A percentile compares a stretch with the other conserved stretches of the same genome.
These are phyloP conservation scores for Cystofilobasidium macerans DNA, from an alignment of 768 basidiomycete species.

Conservation along the genomic window DNA sequence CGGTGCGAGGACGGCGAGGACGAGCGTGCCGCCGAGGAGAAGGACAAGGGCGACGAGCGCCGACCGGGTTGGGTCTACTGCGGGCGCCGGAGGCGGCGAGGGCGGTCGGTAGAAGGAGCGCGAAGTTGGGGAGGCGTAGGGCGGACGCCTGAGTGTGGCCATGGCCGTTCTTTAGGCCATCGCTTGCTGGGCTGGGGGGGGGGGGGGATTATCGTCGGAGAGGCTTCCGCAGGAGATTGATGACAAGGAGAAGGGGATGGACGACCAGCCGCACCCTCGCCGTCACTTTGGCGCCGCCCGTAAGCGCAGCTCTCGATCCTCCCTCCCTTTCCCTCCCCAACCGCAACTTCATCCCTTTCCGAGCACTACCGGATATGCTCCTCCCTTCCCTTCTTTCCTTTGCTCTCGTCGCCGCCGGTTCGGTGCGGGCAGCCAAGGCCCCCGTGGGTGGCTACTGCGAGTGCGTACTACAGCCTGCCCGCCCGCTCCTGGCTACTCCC, in stretches of 20 bases:
- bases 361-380: neutral
- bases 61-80: neutral
- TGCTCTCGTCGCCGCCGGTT: neutral
- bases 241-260: neutral
- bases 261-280: neutral
- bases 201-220: too few species aligned
- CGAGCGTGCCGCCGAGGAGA: neutral
- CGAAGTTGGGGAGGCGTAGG: neutral
- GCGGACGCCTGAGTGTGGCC: neutral
- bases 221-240: too few species aligned
- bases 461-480: constrained; percentile 1
- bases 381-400: neutral
- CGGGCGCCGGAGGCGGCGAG: neutral
- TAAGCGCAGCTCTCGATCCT: neutral
- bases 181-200: too few species aligned
- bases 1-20: neutral
- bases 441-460: constrained; percentile 12
- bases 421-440: constrained; percentile 11
- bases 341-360: too few species aligned
- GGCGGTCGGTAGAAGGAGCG: neutral
- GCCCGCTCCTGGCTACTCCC: neutral
- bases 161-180: too few species aligned
- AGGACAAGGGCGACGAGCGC: neutral
- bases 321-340: neutral
- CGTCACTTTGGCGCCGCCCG: neutral